Conservation (phyloP, 176 grass and related monocot species). For the Urochloa ruziziensis region DNA sequence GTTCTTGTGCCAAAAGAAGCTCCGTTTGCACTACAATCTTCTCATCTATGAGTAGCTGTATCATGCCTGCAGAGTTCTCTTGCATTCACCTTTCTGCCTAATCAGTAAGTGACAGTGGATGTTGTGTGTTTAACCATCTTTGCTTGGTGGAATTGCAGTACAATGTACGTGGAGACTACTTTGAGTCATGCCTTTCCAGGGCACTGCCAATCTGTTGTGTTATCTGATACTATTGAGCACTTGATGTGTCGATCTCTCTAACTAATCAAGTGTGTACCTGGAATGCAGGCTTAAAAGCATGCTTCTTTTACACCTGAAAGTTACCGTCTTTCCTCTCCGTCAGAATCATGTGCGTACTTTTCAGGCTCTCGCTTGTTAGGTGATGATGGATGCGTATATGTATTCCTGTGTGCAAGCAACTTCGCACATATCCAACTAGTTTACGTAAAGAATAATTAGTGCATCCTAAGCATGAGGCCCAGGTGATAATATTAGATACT, state of each 20-base stretch:
- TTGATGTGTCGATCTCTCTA: constrained; percentile 32
- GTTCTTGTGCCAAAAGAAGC: neutral
- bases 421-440: constrained; percentile 40
- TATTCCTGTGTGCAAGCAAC: constrained; percentile 33
- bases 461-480: constrained; percentile 46
- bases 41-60: neutral
- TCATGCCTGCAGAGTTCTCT: neutral
- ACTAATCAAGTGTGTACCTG: constrained; percentile 20
- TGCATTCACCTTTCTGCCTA: constrained; percentile 38
- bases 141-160: neutral
- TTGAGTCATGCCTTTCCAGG: constrained; percentile 24
- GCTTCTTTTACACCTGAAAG: constrained; percentile 50
- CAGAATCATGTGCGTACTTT: constrained; percentile 43
- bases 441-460: constrained; percentile 65
- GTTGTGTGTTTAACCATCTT: constrained; percentile 32
- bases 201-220: constrained; percentile 10
- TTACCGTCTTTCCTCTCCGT: constrained; percentile 41
- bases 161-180: constrained; percentile 22
- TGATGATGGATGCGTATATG: constrained; percentile 31
- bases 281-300: neutral
- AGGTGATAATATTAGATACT: constrained; percentile 67
- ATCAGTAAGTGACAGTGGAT: constrained; percentile 40
- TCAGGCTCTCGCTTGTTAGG: constrained; percentile 34
- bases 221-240: constrained; percentile 28
- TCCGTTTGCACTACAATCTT: neutral